Evolutionary conservation across 2,329 filamentous ascomycete genomes (phyloP).

Genomic region (Aspergillus felis): DNA sequence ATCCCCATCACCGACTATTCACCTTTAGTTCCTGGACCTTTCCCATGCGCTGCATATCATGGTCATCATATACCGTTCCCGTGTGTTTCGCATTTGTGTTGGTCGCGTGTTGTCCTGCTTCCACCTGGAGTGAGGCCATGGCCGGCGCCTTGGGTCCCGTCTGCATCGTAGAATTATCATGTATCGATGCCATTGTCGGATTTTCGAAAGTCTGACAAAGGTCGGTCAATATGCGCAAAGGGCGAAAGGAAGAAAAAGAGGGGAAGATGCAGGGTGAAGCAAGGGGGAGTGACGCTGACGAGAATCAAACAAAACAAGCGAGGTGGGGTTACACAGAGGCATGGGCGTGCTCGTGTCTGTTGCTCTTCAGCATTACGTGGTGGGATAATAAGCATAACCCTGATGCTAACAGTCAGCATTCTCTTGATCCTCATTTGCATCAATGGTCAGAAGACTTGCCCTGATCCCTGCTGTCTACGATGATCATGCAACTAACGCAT

Average conservation of each 20-base stretch:
- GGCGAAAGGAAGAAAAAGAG: background rate
- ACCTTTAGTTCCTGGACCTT: constrained; percentile 29
- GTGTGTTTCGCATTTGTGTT: background rate
- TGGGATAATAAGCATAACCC: background rate
- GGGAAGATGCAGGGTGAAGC: background rate
- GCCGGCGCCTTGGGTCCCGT: background rate
- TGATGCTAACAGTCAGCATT: background rate
- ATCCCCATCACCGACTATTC: background rate
- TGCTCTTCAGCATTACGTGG: background rate
- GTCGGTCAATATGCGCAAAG: background rate
- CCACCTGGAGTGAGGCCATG: constrained; percentile 3
- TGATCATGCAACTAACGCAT: background rate
- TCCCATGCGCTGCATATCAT: constrained; percentile 30
- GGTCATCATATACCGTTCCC: constrained; percentile 18
- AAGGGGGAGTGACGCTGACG: background rate
- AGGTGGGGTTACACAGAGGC: background rate
- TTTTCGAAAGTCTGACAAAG: background rate
- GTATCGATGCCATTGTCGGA: background rate
- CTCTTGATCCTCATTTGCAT: background rate
- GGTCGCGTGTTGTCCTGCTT: background rate
- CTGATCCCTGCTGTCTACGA: background rate
- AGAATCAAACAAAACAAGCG: background rate
- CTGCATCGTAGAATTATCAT: background rate
- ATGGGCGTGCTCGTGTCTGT: background rate
- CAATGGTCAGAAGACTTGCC: background rate